These are phyloP conservation scores for Aspergillus neotritici DNA, from an alignment of 2,329 filamentous ascomycete species.

Conservation along the genomic window DNA sequence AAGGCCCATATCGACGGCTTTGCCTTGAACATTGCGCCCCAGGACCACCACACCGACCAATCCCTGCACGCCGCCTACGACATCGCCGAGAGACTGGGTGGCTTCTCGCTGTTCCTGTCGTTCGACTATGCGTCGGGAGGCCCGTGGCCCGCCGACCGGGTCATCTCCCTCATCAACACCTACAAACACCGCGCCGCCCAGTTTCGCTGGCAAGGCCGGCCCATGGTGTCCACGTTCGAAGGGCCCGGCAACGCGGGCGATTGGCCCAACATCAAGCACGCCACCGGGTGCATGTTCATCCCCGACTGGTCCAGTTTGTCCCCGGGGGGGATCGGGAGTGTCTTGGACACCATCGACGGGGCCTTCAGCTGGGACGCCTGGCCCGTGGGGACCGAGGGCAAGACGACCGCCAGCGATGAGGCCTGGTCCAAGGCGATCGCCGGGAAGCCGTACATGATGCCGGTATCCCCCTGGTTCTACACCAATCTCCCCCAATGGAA, in stretches of 20 bases:
- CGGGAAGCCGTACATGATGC: conserved; percentile 47
- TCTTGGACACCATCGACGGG: conserved; percentile 26
- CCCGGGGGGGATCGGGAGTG: no score
- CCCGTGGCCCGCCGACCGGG: conserved; percentile 22
- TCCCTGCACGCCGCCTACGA: conserved; percentile 26
- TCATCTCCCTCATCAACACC: conserved; percentile 23
- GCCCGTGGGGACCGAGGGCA: conserved; percentile 34
- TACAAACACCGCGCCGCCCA: conserved; percentile 23
- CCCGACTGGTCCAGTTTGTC: conserved; percentile 36
- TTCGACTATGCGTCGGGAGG: conserved; percentile 31
- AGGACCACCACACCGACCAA: conserved; percentile 25
- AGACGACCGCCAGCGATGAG: conserved; percentile 34
- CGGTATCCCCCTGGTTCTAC: conserved; percentile 53
- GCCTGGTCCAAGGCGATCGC: conserved; percentile 34
- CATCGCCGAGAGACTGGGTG: conserved; percentile 22
- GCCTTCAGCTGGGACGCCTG: conserved; percentile 42
- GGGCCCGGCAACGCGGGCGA: conserved; percentile 38
- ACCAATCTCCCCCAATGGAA: conserved; percentile 52
- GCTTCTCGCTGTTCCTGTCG: conserved; percentile 30
- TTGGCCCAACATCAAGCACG: conserved; percentile 40
- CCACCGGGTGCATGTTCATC: conserved; percentile 40
- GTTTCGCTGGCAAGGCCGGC: conserved; percentile 24
- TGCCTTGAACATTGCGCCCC: conserved; percentile 28
- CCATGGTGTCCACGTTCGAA: conserved; percentile 42
- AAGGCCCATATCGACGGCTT: conserved; percentile 30